Conservation (phyloP, 2,329 filamentous ascomycete species). For the Penicillium sp. region DNA sequence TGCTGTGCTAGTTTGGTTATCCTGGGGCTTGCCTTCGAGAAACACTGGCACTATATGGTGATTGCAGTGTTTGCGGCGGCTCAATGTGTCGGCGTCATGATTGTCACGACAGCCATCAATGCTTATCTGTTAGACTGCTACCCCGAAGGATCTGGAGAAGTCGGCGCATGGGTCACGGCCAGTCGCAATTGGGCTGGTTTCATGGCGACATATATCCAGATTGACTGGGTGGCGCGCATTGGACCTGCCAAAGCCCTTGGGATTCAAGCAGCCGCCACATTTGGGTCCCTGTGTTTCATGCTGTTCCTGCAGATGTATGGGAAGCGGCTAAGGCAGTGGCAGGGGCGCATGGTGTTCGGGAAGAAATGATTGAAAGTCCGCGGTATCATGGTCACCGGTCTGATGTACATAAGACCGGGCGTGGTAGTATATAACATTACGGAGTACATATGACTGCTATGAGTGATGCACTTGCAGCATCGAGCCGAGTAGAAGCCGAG, state of each 20-base stretch:
- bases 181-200: conserved; percentile 57
- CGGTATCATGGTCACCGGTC: background rate
- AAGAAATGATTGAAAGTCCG: conserved; percentile 6
- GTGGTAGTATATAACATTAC: background rate
- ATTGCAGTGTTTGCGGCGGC: conserved; percentile 59
- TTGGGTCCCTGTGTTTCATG: conserved; percentile 42
- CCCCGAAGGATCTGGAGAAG: conserved; percentile 50
- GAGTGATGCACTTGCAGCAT: background rate
- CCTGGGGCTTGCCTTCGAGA: conserved; percentile 59
- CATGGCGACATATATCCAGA: conserved; percentile 50
- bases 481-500: background rate
- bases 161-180: conserved; percentile 58
- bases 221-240: conserved; percentile 56
- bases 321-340: conserved; percentile 41
- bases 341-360: conserved; percentile 38
- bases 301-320: conserved; percentile 45
- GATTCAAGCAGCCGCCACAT: conserved; percentile 53
- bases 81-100: conserved; percentile 63
- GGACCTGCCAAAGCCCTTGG: conserved; percentile 53
- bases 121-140: conserved; percentile 62
- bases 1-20: conserved; percentile 59
- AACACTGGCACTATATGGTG: conserved; percentile 60
- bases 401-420: background rate
- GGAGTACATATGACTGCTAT: background rate
- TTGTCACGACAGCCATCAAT: conserved; percentile 59